phyloP scores from a whole-genome alignment of 1,139 yeast species.

The Zygosaccharomyces pseudobailii region DNA sequence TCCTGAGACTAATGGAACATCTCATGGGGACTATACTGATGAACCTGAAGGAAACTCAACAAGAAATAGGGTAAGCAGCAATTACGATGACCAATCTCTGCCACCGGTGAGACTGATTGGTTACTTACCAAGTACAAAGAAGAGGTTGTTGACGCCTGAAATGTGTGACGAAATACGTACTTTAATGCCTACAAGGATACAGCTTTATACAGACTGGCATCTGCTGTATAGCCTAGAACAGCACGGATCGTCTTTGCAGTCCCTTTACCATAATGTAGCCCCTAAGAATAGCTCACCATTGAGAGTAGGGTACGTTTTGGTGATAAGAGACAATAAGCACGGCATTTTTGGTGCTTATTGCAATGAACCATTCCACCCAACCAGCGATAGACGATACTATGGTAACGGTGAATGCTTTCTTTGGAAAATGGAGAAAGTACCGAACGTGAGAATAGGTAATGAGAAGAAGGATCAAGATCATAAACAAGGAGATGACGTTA shows the following conservation, averaged over 20 bases:
- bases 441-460: conserved; percentile 11
- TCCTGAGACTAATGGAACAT: neutral
- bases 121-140: conserved; percentile 51
- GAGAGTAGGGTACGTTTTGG: conserved; percentile 61
- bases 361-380: conserved; percentile 68
- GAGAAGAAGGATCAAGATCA: conserved; percentile 6
- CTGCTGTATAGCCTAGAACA: conserved; percentile 80
- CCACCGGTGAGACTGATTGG: conserved; percentile 51
- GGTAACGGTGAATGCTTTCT: conserved; percentile 96
- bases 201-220: conserved; percentile 72
- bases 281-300: conserved; percentile 34
- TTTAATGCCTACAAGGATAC: conserved; percentile 72
- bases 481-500: conserved; percentile 23
- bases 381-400: conserved; percentile 67
- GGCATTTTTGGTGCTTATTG: conserved; percentile 77
- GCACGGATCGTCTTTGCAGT: conserved; percentile 81
- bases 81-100: conserved; percentile 33
- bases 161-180: conserved; percentile 71
- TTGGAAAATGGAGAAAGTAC: conserved; percentile 61
- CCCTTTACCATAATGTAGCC: conserved; percentile 50
- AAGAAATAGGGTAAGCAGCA: neutral
- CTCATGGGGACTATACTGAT: neutral
- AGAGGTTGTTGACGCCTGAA: conserved; percentile 50
- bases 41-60: neutral
- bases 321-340: conserved; percentile 58